A percentile compares a stretch with the other conserved stretches of the same genome.
Evolutionary conservation across 352 stramenopile species (phyloP).

Genomic region (Phytopythium cucurbitacearum): DNA sequence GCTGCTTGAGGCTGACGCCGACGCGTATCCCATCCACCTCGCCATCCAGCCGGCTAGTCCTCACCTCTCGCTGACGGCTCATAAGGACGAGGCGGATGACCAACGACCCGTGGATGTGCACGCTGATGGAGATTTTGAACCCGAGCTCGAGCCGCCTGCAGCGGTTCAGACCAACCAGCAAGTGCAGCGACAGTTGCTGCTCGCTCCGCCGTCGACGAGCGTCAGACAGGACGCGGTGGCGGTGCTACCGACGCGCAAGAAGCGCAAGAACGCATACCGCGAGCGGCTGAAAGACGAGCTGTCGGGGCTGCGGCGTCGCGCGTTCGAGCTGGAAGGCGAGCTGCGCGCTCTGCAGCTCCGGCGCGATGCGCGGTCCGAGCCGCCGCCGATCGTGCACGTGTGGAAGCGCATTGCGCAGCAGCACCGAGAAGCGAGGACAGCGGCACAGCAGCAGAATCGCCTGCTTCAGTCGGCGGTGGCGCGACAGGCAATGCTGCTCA

Average conservation of each 20-base stretch:
- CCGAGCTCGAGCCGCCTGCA: too few relatives aligned
- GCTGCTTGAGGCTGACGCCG: conserved; percentile 1
- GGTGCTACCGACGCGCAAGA: not conserved
- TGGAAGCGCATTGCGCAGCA: conserved; percentile 1
- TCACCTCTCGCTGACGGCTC: too few relatives aligned
- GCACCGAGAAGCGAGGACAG: conserved; percentile 1
- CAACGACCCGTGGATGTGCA: too few relatives aligned
- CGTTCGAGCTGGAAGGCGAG: conserved; percentile 5
- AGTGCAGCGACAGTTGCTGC: too few relatives aligned
- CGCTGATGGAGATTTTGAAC: too few relatives aligned
- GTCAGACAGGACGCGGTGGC: not conserved
- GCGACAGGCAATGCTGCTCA: not conserved
- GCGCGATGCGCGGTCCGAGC: not conserved
- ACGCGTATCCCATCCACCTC: too few relatives aligned
- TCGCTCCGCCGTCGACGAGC: too few relatives aligned
- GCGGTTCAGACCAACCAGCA: too few relatives aligned
- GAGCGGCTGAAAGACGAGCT: conserved; percentile 5
- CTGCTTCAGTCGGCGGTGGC: not conserved
- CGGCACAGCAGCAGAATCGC: conserved; percentile 1
- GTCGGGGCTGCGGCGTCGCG: not conserved
- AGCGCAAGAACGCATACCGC: conserved; percentile 5
- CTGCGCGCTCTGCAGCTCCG: not conserved
- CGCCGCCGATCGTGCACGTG: not conserved
- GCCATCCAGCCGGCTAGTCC: too few relatives aligned
- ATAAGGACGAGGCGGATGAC: too few relatives aligned